Evolutionary conservation across 73 alveolate genomes (phyloP), one percentile per base, ranked within the genome.

Genomic region (Symbiodinium natans): DNA sequence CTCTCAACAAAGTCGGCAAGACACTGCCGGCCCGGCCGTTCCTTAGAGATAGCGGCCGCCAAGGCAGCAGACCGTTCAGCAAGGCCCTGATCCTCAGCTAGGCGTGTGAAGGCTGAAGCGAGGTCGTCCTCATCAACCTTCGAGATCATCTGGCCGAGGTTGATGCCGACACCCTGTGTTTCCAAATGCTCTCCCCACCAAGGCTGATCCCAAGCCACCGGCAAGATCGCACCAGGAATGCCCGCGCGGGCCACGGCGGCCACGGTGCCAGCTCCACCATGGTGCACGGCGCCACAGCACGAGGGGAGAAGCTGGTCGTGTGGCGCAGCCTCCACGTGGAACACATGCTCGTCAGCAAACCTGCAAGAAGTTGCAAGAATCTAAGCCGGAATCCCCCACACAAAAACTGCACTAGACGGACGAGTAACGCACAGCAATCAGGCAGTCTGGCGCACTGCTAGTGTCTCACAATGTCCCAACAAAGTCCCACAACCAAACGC

Each of bases 151-250:
- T 82, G 71, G 31, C 31, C 46, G 2, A 83, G 92, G 43, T 83
- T 42, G 92, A 83, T 83, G 75, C 89, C 89, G 3, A 74, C 85
- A 8, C 77, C 80, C 46, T 42, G 36, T 17, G 29, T 10, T 41
- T 86, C 93, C 83, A 86, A 10, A 40, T 54, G 83, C 38, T 86
- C 83, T 1, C 83, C 93, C 93, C 93, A 86, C 80, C 82, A 86
- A 17, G 93, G 93, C 93, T 86, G 93, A 33, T 86, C 93, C 83
- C 82, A 86, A 11, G 93, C 93, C 82, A 86, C 93, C 1, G 93
- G 40, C 56, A 86, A 63, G 34, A 86, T 43, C 41, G 56, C 48
- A 48, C 52, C 83, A 23, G 93, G 93, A 40, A 86, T 54, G 27
- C 93, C 93, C 1, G 93, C 93, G 31, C 93, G 93, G 5, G 83